A percentile compares a stretch with the other conserved stretches of the same genome.
These are phyloP conservation scores for Vachellia pachyceras DNA, from an alignment of 306 rosid genomes.

Conservation along the genomic window DNA sequence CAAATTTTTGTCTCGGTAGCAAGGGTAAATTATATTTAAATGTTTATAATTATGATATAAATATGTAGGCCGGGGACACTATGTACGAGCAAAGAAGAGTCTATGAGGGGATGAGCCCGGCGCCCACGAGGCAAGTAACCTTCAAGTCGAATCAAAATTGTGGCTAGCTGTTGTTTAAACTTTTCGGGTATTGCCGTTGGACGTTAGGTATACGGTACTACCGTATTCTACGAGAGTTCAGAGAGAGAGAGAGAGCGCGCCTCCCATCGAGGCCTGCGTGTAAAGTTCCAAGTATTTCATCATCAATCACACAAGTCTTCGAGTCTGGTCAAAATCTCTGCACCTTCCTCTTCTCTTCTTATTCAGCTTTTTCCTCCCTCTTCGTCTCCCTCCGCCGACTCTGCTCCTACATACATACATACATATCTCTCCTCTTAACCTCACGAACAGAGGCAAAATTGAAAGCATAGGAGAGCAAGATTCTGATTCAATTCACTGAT, in stretches of 20 bases:
- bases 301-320: neutral
- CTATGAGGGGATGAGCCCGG: neutral
- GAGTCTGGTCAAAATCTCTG: conserved; percentile 45
- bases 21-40: no score
- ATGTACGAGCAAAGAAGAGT: neutral
- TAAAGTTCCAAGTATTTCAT: conserved; percentile 34
- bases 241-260: neutral
- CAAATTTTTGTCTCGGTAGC: no score
- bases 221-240: neutral
- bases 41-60: no score
- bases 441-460: neutral
- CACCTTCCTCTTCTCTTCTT: conserved; percentile 29
- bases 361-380: neutral
- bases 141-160: neutral
- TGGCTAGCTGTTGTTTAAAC: conserved; percentile 19
- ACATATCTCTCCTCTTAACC: neutral
- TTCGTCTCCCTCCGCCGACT: neutral
- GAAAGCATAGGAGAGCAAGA: neutral
- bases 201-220: neutral
- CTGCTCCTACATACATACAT: neutral
- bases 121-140: neutral
- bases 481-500: no score
- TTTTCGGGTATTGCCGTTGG: conserved; percentile 55
- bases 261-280: conserved; percentile 32
- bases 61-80: neutral